Evolutionary conservation across 2,329 filamentous ascomycete species (phyloP), one percentile per base, ranked within the genome.

Genomic region (Claviceps paspali): DNA sequence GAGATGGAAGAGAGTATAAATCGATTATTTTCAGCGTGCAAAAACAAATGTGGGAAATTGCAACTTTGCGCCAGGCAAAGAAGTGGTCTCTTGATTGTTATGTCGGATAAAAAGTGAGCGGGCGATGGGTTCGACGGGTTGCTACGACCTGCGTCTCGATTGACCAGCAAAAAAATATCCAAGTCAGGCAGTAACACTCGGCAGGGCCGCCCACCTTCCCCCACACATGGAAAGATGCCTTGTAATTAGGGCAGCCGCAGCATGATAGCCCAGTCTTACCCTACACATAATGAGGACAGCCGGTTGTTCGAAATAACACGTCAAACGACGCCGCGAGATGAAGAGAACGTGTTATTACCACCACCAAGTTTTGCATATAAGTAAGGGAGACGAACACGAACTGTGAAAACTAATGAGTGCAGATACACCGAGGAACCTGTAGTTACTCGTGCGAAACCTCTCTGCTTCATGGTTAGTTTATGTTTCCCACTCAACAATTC

Each of bases 21-120:
- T 52, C 42, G 44, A 52, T 45, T 50, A 47, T 30, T 39, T 52
- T 51, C 49, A 46, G 53, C 47, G 41, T 37, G 33, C 40, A 43
- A 30, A 30, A 29, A 33, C 37, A 36, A 27, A 30, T 39, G 38
- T 42, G 39, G 22, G 33, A 36, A n/a, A 33, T 43, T n/a, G 39
- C 45, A 48, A 56, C 50, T 53, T 57, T 61, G 59, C 58, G 44
- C 59, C 59, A 59, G 58, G 58, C 57, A 61, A 59, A 49, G 49
- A 38, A 47, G 35, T 40, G 41, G 40, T 45, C 12, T 40, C 31
- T 36, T 18, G 33, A 26, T 32, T 30, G 34, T 41, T 32, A 38
- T 43, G 41, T 15, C 32, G 42, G 45, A 35, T 37, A 38, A 41
- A 41, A 40, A 39, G 41, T 38, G 35, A n/a, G 33, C 12, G 38